Evolutionary conservation across 768 basidiomycete species (phyloP).

Genomic region (Melanogaster broomeanus): DNA sequence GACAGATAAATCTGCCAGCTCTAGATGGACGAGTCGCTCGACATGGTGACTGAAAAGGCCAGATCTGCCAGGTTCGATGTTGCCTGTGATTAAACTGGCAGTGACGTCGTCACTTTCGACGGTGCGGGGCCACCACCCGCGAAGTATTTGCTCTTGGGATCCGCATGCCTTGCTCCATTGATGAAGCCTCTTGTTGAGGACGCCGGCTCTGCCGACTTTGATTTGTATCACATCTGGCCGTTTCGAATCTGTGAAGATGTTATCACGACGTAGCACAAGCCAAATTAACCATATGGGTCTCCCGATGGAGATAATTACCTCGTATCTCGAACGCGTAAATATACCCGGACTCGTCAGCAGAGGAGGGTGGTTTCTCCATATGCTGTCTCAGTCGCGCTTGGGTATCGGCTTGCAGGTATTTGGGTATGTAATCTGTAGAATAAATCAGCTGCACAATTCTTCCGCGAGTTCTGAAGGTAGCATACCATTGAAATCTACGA

Average conservation of each 20-base stretch:
- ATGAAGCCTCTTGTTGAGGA: constrained; percentile 70
- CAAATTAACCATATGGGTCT: neutral
- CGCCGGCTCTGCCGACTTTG: constrained; percentile 80
- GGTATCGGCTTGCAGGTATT: constrained; percentile 61
- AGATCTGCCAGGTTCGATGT: constrained; percentile 59
- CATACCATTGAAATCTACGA: constrained; percentile 61
- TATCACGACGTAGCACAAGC: constrained; percentile 7
- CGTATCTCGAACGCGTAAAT: constrained; percentile 84
- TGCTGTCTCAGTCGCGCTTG: constrained; percentile 54
- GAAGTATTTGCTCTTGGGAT: constrained; percentile 70
- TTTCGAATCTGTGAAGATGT: constrained; percentile 29
- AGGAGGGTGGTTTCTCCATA: constrained; percentile 55
- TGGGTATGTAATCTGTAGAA: constrained; percentile 62
- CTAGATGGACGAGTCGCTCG: constrained; percentile 79
- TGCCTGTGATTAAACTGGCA: constrained; percentile 62
- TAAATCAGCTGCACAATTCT: constrained; percentile 6
- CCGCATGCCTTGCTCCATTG: constrained; percentile 84
- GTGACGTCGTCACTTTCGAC: constrained; percentile 41
- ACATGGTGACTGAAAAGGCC: constrained; percentile 72
- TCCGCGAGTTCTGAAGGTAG: constrained; percentile 1
- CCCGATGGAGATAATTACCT: constrained; percentile 41
- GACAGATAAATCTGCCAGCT: constrained; percentile 67
- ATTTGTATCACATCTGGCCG: constrained; percentile 51
- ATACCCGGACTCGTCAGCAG: constrained; percentile 67
- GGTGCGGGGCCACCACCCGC: constrained; percentile 72